A percentile compares a stretch with the other conserved stretches of the same genome.
These are phyloP conservation scores for Withania somnifera DNA, from an alignment of 305 asterid genomes.

Conservation along the genomic window DNA sequence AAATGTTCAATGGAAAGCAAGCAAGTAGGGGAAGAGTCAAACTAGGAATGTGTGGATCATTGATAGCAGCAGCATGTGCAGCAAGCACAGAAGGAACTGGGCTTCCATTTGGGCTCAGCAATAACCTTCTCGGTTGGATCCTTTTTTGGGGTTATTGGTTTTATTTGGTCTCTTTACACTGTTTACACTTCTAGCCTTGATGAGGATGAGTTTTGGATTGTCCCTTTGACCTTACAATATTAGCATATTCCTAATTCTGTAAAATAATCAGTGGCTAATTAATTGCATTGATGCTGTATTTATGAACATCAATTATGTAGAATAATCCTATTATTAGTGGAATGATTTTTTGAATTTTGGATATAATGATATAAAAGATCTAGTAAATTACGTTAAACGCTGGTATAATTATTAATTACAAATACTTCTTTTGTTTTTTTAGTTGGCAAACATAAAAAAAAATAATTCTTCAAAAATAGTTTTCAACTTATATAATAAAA, in stretches of 20 bases:
- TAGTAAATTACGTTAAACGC: no score
- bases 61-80: constrained; percentile 43
- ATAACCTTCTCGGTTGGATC: constrained; percentile 77
- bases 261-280: neutral
- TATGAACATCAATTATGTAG: no score
- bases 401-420: no score
- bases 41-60: constrained; percentile 47
- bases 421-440: no score
- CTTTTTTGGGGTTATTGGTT: constrained; percentile 61
- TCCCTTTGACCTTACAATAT: constrained; percentile 38
- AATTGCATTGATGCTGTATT: no score
- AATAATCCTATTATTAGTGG: no score
- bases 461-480: no score
- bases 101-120: constrained; percentile 84
- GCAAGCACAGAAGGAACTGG: constrained; percentile 93
- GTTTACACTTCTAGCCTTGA: constrained; percentile 50
- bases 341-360: no score
- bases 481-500: no score
- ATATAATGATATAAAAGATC: no score
- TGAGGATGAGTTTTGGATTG: constrained; percentile 77
- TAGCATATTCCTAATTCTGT: neutral
- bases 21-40: constrained; percentile 25
- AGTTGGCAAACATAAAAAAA: no score
- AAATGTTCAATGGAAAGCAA: constrained; percentile 53
- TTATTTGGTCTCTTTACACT: constrained; percentile 65